Conservation (phyloP, 495 filamentous ascomycete genomes). For the Hypomontagnella submonticulosa region DNA sequence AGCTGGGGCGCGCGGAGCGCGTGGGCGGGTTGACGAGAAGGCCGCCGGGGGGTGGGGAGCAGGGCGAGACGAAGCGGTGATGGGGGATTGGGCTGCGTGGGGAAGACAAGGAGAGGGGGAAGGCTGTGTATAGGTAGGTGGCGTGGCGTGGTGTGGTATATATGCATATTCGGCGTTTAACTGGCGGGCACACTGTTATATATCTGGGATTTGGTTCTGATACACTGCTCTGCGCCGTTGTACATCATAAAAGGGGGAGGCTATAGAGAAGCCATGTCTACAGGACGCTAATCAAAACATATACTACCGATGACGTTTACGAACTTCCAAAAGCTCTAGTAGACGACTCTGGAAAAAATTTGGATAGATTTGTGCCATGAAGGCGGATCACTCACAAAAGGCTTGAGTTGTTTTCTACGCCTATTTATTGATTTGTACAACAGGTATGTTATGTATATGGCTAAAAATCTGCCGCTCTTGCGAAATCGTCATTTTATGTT, state of each 20-base stretch:
- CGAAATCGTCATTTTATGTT: conserved; percentile 19
- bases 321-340: neutral
- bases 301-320: neutral
- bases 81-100: conserved; percentile 1
- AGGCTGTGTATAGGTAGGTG: conserved; percentile 13
- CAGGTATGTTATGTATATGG: no score
- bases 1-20: conserved; percentile 51
- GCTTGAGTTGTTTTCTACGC: neutral
- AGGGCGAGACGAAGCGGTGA: conserved; percentile 12
- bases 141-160: conserved; percentile 3
- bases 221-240: conserved; percentile 29
- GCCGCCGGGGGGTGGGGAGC: conserved; percentile 15
- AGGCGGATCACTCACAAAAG: no score
- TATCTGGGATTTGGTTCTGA: conserved; percentile 29
- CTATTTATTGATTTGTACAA: conserved; percentile 8
- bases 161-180: conserved; percentile 42
- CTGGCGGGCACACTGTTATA: conserved; percentile 26
- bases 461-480: conserved; percentile 10
- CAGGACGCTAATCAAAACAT: neutral
- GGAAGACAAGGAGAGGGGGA: conserved; percentile 2
- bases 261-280: conserved; percentile 16
- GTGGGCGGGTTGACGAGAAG: conserved; percentile 50
- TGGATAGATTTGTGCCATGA: no score
- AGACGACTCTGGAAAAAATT: no score
- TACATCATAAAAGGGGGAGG: neutral